Evolutionary conservation across 2,329 filamentous ascomycete genomes (phyloP).

Genomic region (Aquanectria penicillioides): DNA sequence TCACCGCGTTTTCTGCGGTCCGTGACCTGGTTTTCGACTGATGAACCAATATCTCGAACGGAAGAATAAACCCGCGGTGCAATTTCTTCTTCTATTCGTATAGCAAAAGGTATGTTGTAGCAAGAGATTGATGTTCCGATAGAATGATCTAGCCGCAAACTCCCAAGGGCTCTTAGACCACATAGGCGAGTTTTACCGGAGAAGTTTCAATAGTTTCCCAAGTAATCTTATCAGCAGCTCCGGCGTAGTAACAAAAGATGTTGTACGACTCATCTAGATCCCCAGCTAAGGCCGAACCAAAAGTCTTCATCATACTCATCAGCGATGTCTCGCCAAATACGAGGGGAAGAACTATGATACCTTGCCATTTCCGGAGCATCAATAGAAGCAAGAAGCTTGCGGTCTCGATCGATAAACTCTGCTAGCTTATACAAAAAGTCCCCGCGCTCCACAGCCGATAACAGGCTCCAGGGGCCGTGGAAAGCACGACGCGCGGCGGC

Average conservation of each 20-base stretch:
- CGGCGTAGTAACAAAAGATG: slow-evolving; percentile 73
- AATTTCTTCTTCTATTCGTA: too few relatives aligned
- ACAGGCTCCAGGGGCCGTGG: slow-evolving; percentile 19
- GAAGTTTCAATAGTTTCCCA: slow-evolving; percentile 75
- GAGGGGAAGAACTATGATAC: not conserved
- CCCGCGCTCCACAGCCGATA: slow-evolving; percentile 17
- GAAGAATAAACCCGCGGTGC: too few relatives aligned
- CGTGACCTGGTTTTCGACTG: too few relatives aligned
- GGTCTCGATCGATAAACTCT: slow-evolving; percentile 22
- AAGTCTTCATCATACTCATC: slow-evolving; percentile 19
- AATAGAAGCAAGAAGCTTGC: slow-evolving; percentile 21
- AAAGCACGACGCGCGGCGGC: slow-evolving; percentile 20
- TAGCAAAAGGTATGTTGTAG: too few relatives aligned
- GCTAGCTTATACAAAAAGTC: slow-evolving; percentile 21
- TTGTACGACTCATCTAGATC: slow-evolving; percentile 58
- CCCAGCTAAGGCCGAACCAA: slow-evolving; percentile 58
- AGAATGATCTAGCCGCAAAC: slow-evolving; percentile 75
- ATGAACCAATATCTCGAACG: too few relatives aligned
- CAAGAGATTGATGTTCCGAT: too few relatives aligned
- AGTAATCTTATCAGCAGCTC: slow-evolving; percentile 76
- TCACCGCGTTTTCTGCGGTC: too few relatives aligned
- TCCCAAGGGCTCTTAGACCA: slow-evolving; percentile 73
- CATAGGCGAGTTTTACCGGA: slow-evolving; percentile 72
- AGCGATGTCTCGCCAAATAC: not conserved
- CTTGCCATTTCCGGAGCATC: slow-evolving; percentile 19